Base-by-base conservation (phyloP, 2,329 filamentous ascomycete genomes). In the Phyllosticta paracitricarpa region DNA sequence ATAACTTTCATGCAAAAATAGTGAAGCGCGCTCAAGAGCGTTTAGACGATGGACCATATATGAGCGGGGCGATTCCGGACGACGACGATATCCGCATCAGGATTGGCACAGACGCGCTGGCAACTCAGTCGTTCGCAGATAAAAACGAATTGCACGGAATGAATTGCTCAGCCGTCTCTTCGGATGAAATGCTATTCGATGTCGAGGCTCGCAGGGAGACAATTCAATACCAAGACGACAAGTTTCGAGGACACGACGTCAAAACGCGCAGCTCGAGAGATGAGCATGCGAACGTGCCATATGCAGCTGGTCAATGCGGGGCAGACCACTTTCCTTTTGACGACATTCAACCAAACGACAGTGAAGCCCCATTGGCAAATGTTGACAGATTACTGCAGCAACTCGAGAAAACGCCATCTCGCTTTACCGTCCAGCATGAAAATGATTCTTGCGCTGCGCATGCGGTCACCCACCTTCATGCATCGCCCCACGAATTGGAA, bases 141-240 rank as follows among this genome's bases (percentile, higher is more conserved):
- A 28, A n/a, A 14, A 57, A 61, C 52, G 55, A 57, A 48, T 57
- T 30, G 55, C 59, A 54, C 53, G 24, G 28, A 24, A 12, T 22
- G 19, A 55, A 40, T 40, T 3, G 8, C 26, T 30, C 8, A 40
- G 54, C 53, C 30, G 64, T 63, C 51, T 70, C 67, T 17, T 72
- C 72, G 8, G 71, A 73, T 33, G 59, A 66, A 25, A 75, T 75
- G 71, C 66, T 75, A 9, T 71, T 75, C 58, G 72, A 73, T 57
- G 26, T 58, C 3, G 55, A 61, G n/a, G 54, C 17, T 24, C 30
- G 40, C 14, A 48, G 17, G 17, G 40, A n/a, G 7, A n/a, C 40
- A n/a, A 17, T n/a, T n/a, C 40, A 17, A n/a, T n/a, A 17, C 12
- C 14, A 48, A n/a, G 40, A 48, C 6, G 40, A 48, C 17, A 17